Conservation (phyloP, 352 stramenopile species). For the Globisporangium viniferum region DNA sequence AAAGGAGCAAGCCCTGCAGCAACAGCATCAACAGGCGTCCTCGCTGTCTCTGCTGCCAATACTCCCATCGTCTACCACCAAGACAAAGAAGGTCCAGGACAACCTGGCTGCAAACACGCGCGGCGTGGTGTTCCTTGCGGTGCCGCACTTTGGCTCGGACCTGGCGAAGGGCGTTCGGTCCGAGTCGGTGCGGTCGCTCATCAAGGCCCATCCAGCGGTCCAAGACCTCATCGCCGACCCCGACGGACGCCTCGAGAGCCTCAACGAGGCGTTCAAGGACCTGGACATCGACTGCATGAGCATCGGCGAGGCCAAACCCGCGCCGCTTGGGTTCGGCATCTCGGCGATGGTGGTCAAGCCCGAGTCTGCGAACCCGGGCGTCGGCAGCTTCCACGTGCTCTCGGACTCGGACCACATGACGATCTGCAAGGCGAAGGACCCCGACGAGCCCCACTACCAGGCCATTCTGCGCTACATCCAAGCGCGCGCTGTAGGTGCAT, state of each 20-base stretch:
- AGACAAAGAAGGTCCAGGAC: slow-evolving; percentile 4
- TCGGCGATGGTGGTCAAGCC: slow-evolving; percentile 76
- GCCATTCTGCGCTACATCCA: slow-evolving; percentile 44
- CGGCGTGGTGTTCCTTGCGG: slow-evolving; percentile 75
- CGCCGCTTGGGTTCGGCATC: slow-evolving; percentile 66
- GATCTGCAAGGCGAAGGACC: slow-evolving; percentile 79
- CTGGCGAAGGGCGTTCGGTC: slow-evolving; percentile 63
- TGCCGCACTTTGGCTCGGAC: slow-evolving; percentile 83
- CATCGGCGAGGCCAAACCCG: slow-evolving; percentile 53
- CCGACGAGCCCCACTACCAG: slow-evolving; percentile 62
- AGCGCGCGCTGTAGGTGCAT: neutral
- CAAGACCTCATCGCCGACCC: slow-evolving; percentile 56
- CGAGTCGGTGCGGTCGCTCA: slow-evolving; percentile 60
- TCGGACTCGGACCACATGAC: slow-evolving; percentile 78
- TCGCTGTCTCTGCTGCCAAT: neutral
- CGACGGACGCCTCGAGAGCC: slow-evolving; percentile 50
- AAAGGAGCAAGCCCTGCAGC: slow-evolving; percentile 17
- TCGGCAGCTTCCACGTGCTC: slow-evolving; percentile 66
- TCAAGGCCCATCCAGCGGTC: slow-evolving; percentile 75
- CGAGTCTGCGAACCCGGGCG: slow-evolving; percentile 67
- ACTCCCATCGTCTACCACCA: neutral
- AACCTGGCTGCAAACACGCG: slow-evolving; percentile 39
- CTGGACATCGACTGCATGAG: slow-evolving; percentile 74
- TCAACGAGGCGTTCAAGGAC: slow-evolving; percentile 68
- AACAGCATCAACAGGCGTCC: neutral